Conservation (phyloP, 108 stramenopile species). For the Aurantiochytrium sp. region DNA sequence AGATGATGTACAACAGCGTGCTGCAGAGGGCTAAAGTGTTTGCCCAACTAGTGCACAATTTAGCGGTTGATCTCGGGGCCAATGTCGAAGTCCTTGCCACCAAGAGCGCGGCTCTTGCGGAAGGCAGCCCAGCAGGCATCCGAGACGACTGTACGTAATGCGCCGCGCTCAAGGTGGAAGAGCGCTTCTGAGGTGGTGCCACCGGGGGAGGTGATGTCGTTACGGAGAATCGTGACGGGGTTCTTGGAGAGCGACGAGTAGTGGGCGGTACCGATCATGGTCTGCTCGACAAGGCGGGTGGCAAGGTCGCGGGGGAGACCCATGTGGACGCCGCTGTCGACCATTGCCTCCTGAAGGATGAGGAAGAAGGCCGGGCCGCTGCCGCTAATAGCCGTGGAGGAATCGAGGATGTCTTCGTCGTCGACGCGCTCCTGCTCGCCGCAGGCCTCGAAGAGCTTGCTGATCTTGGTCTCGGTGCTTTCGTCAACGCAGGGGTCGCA, state of each 20-base stretch:
- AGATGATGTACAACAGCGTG: not conserved
- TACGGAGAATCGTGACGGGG: constrained; percentile 69
- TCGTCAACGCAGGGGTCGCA: constrained; percentile 38
- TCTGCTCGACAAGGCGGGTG: constrained; percentile 53
- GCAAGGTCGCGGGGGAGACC: constrained; percentile 49
- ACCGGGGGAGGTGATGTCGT: constrained; percentile 80
- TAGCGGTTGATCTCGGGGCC: constrained; percentile 8
- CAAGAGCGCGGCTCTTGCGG: constrained; percentile 25
- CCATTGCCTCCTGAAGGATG: constrained; percentile 81
- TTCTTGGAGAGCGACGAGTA: constrained; percentile 74
- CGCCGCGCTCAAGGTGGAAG: constrained; percentile 81
- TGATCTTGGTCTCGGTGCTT: constrained; percentile 35
- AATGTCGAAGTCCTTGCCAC: not conserved
- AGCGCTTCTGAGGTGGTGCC: constrained; percentile 85
- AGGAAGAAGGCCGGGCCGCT: constrained; percentile 86
- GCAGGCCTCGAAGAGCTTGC: constrained; percentile 9
- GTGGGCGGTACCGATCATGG: constrained; percentile 63
- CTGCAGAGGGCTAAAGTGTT: not conserved
- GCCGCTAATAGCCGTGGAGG: constrained; percentile 69
- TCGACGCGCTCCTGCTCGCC: constrained; percentile 11
- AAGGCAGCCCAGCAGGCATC: constrained; percentile 43
- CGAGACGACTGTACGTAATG: constrained; percentile 75
- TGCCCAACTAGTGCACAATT: not conserved
- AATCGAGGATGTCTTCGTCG: constrained; percentile 44
- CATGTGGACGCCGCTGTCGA: constrained; percentile 87